Evolutionary conservation across 2,329 filamentous ascomycete species (phyloP).

Genomic region (Botrytis sinoallii): DNA sequence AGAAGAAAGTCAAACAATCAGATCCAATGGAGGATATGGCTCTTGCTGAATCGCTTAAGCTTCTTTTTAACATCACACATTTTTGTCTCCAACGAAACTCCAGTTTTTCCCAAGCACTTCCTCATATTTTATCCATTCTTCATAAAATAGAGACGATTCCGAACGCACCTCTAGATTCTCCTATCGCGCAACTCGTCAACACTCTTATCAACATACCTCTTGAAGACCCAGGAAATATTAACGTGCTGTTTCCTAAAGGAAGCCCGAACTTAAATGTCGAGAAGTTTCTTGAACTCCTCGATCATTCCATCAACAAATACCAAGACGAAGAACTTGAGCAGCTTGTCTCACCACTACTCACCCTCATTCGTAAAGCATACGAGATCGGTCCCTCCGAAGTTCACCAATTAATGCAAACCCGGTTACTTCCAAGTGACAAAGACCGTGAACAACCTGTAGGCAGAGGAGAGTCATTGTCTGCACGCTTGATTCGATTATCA

Average conservation of each 20-base stretch:
- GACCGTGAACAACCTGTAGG: constrained; percentile 79
- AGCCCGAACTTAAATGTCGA: constrained; percentile 58
- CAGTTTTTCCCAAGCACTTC: constrained; percentile 65
- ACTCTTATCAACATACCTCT: constrained; percentile 77
- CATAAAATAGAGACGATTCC: constrained; percentile 55
- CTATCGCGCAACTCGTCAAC: constrained; percentile 72
- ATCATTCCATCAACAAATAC: constrained; percentile 62
- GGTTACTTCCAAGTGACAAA: constrained; percentile 70
- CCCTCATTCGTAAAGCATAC: constrained; percentile 69
- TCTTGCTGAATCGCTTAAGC: constrained; percentile 77
- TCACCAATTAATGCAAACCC: constrained; percentile 59
- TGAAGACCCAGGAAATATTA: constrained; percentile 45
- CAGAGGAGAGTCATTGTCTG: constrained; percentile 67
- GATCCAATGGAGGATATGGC: constrained; percentile 74
- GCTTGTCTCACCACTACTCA: constrained; percentile 68
- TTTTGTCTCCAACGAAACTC: constrained; percentile 60
- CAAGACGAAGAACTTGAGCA: constrained; percentile 68
- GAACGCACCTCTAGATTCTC: constrained; percentile 66
- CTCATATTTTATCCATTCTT: constrained; percentile 69
- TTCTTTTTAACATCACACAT: constrained; percentile 85
- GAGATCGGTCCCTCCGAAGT: constrained; percentile 62
- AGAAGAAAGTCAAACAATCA: constrained; percentile 32
- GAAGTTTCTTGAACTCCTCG: constrained; percentile 68
- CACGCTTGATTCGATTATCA: constrained; percentile 73
- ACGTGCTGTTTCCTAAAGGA: constrained; percentile 62